phyloP scores from a whole-genome alignment of 306 rosid genomes.

The Dicorynia guianensis region DNA sequence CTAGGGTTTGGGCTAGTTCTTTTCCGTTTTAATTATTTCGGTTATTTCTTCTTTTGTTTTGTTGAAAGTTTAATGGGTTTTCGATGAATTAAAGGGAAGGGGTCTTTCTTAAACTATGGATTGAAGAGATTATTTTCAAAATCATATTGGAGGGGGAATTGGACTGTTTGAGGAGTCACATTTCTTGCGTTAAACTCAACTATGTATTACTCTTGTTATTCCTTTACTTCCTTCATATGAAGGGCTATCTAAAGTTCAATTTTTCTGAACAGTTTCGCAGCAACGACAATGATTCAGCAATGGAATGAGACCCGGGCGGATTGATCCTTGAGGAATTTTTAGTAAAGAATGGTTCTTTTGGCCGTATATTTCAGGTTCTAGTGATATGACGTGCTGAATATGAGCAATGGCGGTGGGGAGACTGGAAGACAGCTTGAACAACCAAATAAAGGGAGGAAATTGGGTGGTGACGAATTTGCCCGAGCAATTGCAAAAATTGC shows the following conservation, averaged over 20 bases:
- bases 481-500: constrained; percentile 59
- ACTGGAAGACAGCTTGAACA: constrained; percentile 73
- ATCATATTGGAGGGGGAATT: background rate
- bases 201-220: background rate
- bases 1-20: constrained; percentile 35
- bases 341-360: constrained; percentile 47
- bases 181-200: constrained; percentile 20
- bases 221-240: no score
- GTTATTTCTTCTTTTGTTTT: no score
- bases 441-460: constrained; percentile 51
- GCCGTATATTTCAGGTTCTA: constrained; percentile 43
- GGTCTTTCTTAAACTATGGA: background rate
- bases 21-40: no score
- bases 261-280: constrained; percentile 39
- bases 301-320: constrained; percentile 21
- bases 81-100: no score
- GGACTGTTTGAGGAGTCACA: background rate
- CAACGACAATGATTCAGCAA: constrained; percentile 18
- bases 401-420: constrained; percentile 92
- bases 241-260: constrained; percentile 2
- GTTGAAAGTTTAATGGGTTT: no score
- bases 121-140: background rate
- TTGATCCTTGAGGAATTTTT: constrained; percentile 29
- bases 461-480: constrained; percentile 68
- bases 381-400: constrained; percentile 91